Percentiles rank a stretch among this genome's conserved stretches.
These are phyloP conservation scores for Epicoccum sorghinum DNA, from an alignment of 2,329 filamentous ascomycete species.

Conservation along the genomic window DNA sequence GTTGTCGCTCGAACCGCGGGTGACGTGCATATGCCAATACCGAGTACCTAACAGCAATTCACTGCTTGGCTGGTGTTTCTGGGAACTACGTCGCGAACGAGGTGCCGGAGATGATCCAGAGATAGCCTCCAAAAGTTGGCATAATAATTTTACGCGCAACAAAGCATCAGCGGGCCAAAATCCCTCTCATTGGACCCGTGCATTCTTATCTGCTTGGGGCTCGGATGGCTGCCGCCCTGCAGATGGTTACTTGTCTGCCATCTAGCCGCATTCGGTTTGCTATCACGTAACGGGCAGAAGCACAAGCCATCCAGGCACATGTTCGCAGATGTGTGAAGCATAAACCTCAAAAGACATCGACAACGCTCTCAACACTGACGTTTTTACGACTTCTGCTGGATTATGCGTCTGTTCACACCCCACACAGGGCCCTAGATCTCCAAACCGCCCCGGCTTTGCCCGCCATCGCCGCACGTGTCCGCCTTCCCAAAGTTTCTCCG, in stretches of 20 bases:
- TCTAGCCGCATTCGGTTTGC: conserved; percentile 27
- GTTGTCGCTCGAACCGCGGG: conserved; percentile 23
- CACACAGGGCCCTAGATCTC: conserved; percentile 33
- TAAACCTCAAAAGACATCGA: conserved; percentile 41
- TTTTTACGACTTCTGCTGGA: conserved; percentile 23
- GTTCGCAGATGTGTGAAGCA: conserved; percentile 26
- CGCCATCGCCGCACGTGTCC: conserved; percentile 19
- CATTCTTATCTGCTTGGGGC: conserved; percentile 38
- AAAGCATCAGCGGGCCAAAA: conserved; percentile 31
- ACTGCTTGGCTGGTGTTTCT: conserved; percentile 35
- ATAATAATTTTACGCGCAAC: conserved; percentile 45
- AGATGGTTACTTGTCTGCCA: conserved; percentile 19
- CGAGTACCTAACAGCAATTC: conserved; percentile 47
- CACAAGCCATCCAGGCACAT: conserved; percentile 39
- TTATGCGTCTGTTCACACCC: conserved; percentile 29
- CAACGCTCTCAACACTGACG: conserved; percentile 28
- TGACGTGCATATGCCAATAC: conserved; percentile 37
- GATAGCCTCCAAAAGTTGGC: conserved; percentile 28
- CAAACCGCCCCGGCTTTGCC: conserved; percentile 21
- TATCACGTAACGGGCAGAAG: conserved; percentile 36
- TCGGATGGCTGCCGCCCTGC: conserved; percentile 19
- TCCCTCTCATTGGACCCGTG: conserved; percentile 31
- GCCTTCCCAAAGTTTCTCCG: conserved; percentile 4
- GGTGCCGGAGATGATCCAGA: conserved; percentile 27
- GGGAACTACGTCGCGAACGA: conserved; percentile 20